Evolutionary conservation across 805 yeast genomes (phyloP).

Genomic region (Schizosaccharomyces osmophilus): DNA sequence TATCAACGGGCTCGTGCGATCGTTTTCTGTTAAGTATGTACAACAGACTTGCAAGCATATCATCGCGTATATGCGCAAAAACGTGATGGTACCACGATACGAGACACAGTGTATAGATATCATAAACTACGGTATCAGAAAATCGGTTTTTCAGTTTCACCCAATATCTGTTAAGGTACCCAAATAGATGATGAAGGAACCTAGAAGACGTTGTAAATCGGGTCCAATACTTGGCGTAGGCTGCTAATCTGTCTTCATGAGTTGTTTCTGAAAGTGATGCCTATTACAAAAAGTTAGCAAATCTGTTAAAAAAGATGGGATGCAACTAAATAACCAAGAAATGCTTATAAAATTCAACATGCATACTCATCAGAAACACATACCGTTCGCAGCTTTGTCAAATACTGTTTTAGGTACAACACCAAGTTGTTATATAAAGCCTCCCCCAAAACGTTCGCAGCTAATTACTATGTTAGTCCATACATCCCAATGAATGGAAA

Average conservation of each 20-base stretch:
- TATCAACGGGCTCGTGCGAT: slow-evolving; percentile 48
- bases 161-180: slow-evolving; percentile 93
- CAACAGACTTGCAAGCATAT: slow-evolving; percentile 45
- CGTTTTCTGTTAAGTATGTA: slow-evolving; percentile 57
- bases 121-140: slow-evolving; percentile 71
- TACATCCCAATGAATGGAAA: not conserved
- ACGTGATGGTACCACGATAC: slow-evolving; percentile 69
- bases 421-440: slow-evolving; percentile 59
- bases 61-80: slow-evolving; percentile 40
- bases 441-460: slow-evolving; percentile 50
- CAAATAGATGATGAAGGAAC: slow-evolving; percentile 74
- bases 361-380: not conserved
- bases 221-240: slow-evolving; percentile 72
- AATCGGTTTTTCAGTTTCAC: slow-evolving; percentile 87
- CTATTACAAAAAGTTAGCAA: not conserved
- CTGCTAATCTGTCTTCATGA: slow-evolving; percentile 21
- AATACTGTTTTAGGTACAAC: slow-evolving; percentile 35
- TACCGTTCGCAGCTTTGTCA: slow-evolving; percentile 12
- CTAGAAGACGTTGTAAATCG: slow-evolving; percentile 80
- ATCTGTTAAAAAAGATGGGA: not conserved
- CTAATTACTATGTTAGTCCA: slow-evolving; percentile 6
- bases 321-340: not conserved
- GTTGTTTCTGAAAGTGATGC: not conserved
- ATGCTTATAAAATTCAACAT: not conserved
- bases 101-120: slow-evolving; percentile 67